phyloP scores from a whole-genome alignment of 805 yeast genomes.

The Saccharomycopsis babjevae region DNA sequence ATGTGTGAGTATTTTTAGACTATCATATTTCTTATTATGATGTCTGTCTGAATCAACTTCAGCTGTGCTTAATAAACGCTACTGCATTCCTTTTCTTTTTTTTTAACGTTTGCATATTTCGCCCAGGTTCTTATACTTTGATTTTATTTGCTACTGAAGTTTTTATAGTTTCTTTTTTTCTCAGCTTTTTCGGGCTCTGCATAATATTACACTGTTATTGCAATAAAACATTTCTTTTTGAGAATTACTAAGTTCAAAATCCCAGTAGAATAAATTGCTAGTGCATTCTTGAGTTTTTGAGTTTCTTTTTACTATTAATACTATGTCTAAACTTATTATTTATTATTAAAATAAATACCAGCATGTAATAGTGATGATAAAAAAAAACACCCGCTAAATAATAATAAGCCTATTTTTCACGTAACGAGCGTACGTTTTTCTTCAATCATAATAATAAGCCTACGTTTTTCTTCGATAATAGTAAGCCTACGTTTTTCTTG shows the following conservation, averaged over 20 bases:
- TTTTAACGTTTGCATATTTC: neutral
- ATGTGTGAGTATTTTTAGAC: neutral
- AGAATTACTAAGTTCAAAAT: neutral
- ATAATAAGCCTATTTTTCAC: too few species aligned
- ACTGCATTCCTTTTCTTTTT: conserved; percentile 1
- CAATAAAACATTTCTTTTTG: neutral
- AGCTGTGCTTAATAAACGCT: neutral
- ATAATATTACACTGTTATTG: neutral
- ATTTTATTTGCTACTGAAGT: neutral
- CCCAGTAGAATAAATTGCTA: neutral
- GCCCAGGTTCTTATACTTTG: neutral
- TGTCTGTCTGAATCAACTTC: neutral
- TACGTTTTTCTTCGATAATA: too few species aligned
- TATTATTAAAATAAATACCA: too few species aligned
- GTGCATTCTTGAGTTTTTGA: neutral
- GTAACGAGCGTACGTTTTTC: too few species aligned
- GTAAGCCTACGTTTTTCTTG: too few species aligned
- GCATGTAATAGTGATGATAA: too few species aligned
- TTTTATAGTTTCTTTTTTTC: neutral
- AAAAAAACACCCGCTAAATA: too few species aligned
- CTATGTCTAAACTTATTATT: too few species aligned
- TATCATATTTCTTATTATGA: neutral
- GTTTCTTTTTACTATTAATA: neutral
- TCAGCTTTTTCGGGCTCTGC: neutral
- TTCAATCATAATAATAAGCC: too few species aligned